These are phyloP conservation scores for Solanum ahanhuiri DNA, from an alignment of 257 asterid genomes.

Conservation along the genomic window DNA sequence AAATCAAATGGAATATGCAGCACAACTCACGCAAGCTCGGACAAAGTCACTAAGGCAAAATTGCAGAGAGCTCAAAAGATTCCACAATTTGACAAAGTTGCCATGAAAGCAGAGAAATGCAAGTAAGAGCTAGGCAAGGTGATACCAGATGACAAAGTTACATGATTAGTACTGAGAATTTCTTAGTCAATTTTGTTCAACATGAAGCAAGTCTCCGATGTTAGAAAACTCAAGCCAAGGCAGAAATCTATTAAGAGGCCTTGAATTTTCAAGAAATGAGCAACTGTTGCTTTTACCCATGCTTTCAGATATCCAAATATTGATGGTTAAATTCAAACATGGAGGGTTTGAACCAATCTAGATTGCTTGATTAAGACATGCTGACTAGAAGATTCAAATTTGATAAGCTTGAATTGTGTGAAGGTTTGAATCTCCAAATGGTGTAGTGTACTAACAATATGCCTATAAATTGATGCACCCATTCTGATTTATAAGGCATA, in stretches of 20 bases:
- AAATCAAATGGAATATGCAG: neutral
- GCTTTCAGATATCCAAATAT: neutral
- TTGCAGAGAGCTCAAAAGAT: neutral
- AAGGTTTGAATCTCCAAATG: neutral
- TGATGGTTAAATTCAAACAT: neutral
- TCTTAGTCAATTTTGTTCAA: neutral
- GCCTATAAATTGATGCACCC: neutral
- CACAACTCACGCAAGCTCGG: neutral
- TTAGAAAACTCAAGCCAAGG: neutral
- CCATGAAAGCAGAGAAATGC: neutral
- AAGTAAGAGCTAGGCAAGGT: neutral
- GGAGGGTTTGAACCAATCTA: neutral
- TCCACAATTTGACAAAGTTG: neutral
- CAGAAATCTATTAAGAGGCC: neutral
- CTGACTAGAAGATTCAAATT: neutral
- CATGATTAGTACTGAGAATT: neutral
- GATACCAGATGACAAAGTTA: neutral
- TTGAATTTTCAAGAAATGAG: neutral
- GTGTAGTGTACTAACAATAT: neutral
- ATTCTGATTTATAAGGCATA: neutral
- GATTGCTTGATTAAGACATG: neutral
- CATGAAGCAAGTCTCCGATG: neutral
- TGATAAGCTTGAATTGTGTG: neutral
- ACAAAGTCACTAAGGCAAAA: neutral
- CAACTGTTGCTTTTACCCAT: neutral